Conservation (phyloP, 2,329 filamentous ascomycete genomes). For the Colletotrichum sp. region DNA sequence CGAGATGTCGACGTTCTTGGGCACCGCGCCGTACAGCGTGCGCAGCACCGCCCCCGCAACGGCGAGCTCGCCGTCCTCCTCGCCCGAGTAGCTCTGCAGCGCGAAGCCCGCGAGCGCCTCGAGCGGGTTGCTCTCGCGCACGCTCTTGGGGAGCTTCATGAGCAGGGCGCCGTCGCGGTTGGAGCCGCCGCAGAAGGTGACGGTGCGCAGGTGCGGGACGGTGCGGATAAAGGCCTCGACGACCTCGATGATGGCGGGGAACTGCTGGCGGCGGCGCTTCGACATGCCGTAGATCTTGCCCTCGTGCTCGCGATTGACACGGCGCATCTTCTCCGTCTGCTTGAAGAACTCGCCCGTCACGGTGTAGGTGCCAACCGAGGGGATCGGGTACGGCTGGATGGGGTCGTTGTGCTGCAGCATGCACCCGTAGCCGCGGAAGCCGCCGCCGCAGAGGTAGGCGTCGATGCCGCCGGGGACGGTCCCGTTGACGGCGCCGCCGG, state of each 20-base stretch:
- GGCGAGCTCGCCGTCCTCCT: conserved; percentile 25
- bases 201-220: conserved; percentile 72
- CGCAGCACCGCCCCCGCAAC: conserved; percentile 41
- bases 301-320: conserved; percentile 52
- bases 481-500: conserved; percentile 30
- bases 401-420: conserved; percentile 81
- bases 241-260: conserved; percentile 82
- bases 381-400: conserved; percentile 80
- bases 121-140: conserved; percentile 72
- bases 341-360: conserved; percentile 67
- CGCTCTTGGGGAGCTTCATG: conserved; percentile 64
- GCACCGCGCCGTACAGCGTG: conserved; percentile 47
- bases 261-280: conserved; percentile 77
- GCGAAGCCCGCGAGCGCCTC: conserved; percentile 34
- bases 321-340: conserved; percentile 55
- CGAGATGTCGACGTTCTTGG: conserved; percentile 38
- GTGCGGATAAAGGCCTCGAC: conserved; percentile 75
- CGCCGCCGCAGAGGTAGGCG: conserved; percentile 87
- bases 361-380: conserved; percentile 80
- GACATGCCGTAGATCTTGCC: conserved; percentile 79
- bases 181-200: conserved; percentile 86
- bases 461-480: conserved; percentile 56
- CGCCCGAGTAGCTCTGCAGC: background rate
- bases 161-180: conserved; percentile 86
- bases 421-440: conserved; percentile 90